A percentile compares a stretch with the other conserved stretches of the same genome.
These are phyloP conservation scores for Ophiostoma australiae DNA, from an alignment of 2,329 filamentous ascomycete species.

Conservation along the genomic window DNA sequence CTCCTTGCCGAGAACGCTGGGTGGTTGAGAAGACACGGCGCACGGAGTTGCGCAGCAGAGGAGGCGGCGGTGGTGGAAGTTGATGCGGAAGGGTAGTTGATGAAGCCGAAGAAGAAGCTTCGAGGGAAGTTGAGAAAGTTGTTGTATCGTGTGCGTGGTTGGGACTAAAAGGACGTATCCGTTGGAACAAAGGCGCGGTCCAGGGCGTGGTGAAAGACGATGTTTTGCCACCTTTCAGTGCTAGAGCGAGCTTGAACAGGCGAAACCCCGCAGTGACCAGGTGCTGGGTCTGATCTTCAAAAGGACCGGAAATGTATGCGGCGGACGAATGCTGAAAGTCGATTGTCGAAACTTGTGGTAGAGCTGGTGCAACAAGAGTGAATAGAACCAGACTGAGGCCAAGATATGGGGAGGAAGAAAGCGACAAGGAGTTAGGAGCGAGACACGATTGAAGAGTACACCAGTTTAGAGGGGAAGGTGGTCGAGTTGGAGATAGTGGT, in stretches of 20 bases:
- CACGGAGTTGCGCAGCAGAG: neutral
- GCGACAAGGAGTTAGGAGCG: neutral
- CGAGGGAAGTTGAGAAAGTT: neutral
- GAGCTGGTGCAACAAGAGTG: neutral
- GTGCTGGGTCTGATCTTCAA: neutral
- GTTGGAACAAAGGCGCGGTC: neutral
- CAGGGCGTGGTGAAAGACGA: neutral
- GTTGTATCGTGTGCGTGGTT: neutral
- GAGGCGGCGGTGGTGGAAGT: neutral
- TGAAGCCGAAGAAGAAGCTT: neutral
- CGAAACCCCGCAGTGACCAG: constrained; percentile 9
- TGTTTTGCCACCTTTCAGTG: constrained; percentile 1
- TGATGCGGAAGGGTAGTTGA: neutral
- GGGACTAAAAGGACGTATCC: neutral
- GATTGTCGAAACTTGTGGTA: neutral
- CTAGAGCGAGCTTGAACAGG: constrained; percentile 2
- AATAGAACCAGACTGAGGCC: neutral
- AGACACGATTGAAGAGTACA: neutral
- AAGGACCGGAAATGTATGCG: neutral
- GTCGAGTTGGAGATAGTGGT: constrained; percentile 1
- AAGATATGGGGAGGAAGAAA: neutral
- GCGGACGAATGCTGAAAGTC: neutral
- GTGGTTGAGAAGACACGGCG: neutral
- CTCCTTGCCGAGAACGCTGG: neutral
- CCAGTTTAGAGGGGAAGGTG: neutral